A percentile compares a stretch with the other conserved stretches of the same genome.
Conservation (phyloP, 768 basidiomycete genomes). For the Gyrodon lividus region DNA sequence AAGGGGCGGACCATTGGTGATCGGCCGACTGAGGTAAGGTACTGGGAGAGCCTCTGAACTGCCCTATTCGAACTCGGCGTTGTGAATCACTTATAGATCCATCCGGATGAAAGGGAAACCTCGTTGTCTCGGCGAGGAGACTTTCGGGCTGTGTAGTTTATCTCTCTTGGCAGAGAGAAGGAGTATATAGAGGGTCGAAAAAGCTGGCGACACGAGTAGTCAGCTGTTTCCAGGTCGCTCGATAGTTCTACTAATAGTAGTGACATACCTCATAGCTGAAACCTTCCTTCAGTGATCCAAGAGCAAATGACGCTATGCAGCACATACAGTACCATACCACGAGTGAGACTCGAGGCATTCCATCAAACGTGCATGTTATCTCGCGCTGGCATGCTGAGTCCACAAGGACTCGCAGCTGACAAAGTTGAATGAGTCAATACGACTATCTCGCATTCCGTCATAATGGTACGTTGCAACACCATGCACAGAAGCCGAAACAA, state of each 20-base stretch:
- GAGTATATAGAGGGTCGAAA: background rate
- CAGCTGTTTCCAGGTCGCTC: background rate
- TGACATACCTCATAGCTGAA: background rate
- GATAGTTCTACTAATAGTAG: background rate
- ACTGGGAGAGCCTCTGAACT: background rate
- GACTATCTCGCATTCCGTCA: background rate
- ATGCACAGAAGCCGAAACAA: background rate
- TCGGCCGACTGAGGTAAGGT: background rate
- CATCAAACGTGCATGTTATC: slow-evolving; percentile 9
- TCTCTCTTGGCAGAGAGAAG: background rate
- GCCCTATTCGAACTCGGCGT: background rate
- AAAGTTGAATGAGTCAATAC: background rate
- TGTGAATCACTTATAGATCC: slow-evolving; percentile 11
- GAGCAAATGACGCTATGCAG: background rate
- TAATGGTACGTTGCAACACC: background rate
- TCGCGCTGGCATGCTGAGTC: slow-evolving; percentile 4
- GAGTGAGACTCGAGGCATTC: slow-evolving; percentile 2
- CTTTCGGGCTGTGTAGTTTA: background rate
- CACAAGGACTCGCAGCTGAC: slow-evolving; percentile 3
- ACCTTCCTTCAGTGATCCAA: background rate
- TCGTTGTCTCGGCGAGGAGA: slow-evolving; percentile 4
- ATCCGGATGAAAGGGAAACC: slow-evolving; percentile 6
- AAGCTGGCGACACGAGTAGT: background rate
- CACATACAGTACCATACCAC: slow-evolving; percentile 3
- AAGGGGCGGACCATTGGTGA: background rate